Base-by-base conservation (phyloP, 192 early-diverging fungal genomes). In the Geosiphon pyriformis region DNA sequence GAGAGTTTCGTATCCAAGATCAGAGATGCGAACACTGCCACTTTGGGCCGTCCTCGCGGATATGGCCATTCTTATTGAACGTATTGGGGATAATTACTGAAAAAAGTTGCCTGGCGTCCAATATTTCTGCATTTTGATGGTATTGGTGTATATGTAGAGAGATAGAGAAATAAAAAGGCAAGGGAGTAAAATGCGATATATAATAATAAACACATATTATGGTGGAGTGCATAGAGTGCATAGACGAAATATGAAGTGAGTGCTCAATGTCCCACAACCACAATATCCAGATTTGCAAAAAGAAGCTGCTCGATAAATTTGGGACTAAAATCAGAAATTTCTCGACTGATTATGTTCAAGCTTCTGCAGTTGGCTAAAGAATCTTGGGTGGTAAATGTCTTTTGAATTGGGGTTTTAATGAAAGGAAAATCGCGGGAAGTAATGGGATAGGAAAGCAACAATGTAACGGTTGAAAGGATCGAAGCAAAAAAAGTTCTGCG, bases 151-250 rank as follows among this genome's bases (percentile, higher is more conserved):
- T 27, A 30, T 26, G 27, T 61, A 49, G 35, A 26, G 46, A 62
- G 3, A 55, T 54, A 66, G 31, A 34, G 7, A 66, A 34, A 64
- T 33, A 55, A 55, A 55, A 34, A 42, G 27, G 54, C 26, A 56
- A 55, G 7, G 22, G 35, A 34, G 11, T n/a, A 67, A 31, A 57
- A 26, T 46, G 32, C 37, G 10, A 47, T 26, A 54, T 20, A 52
- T 52, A 52, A 52, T 52, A 52, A 20, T 20, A 20, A 52, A 7
- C 22, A 52, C 22, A 42, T 33, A 49, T 61, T 42, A 26, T 53
- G 35, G 27, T 67, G 35, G 53, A 67, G 65, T 67, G 54, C 65
- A 67, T 67, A 67, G 65, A 67, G 65, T 67, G 65, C 65, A 67
- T 67, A 67, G 54, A 67, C n/a, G 37, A 67, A 67, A 47, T 30